These are phyloP conservation scores for Singerocomus inundabilis DNA, from an alignment of 1,284 basidiomycete species.

Conservation along the genomic window DNA sequence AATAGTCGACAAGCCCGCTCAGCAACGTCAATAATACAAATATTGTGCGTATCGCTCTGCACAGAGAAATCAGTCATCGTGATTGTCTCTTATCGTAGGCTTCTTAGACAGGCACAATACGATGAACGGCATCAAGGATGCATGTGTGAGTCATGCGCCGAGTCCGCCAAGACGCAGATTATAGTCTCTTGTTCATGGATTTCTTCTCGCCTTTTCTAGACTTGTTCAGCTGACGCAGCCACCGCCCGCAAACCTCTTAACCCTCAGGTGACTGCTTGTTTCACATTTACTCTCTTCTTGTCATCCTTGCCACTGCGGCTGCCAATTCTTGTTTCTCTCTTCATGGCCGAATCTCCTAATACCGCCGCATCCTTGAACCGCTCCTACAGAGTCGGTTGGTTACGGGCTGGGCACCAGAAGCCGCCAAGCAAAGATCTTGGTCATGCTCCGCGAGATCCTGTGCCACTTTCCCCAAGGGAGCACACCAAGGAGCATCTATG, in stretches of 20 bases:
- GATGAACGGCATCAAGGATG: constrained; percentile 30
- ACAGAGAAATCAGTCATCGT: neutral
- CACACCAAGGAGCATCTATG: neutral
- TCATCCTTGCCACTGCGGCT: constrained; percentile 1
- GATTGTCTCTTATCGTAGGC: neutral
- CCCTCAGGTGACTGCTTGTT: constrained; percentile 31
- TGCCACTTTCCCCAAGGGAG: constrained; percentile 17
- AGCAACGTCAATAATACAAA: too few species aligned
- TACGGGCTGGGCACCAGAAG: constrained; percentile 29
- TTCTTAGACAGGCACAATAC: constrained; percentile 13
- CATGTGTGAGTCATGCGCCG: constrained; percentile 26
- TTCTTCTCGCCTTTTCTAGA: constrained; percentile 27
- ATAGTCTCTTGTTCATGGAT: constrained; percentile 9
- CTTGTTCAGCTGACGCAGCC: constrained; percentile 30
- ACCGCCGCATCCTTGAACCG: constrained; percentile 3
- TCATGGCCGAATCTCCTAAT: constrained; percentile 24
- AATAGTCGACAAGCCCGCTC: too few species aligned
- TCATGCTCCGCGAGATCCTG: constrained; percentile 15
- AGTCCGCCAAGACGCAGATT: constrained; percentile 23
- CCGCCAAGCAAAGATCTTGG: constrained; percentile 18
- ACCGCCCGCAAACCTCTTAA: constrained; percentile 24
- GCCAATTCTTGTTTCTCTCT: constrained; percentile 8
- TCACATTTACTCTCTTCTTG: constrained; percentile 9
- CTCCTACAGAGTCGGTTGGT: constrained; percentile 28
- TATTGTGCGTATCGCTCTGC: constrained; percentile 15